Conservation (phyloP, 2,329 filamentous ascomycete genomes). For the Ceratocystis alfenasii region DNA sequence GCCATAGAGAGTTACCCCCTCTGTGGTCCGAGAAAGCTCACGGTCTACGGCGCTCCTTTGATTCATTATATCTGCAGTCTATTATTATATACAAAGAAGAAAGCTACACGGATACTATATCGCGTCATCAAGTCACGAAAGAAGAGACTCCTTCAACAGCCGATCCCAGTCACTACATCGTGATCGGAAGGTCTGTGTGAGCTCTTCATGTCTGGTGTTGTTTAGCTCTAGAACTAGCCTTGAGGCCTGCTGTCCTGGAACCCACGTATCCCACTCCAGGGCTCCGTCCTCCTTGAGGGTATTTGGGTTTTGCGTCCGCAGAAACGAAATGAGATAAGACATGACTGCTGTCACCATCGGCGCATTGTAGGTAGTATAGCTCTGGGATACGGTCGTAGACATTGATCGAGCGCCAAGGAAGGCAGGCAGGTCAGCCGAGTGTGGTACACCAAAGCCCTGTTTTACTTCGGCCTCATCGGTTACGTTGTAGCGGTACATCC, state of each 20-base stretch:
- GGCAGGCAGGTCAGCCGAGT: constrained; percentile 38
- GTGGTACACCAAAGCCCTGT: constrained; percentile 37
- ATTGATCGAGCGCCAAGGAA: constrained; percentile 36
- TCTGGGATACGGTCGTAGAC: constrained; percentile 26
- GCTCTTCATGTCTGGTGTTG: constrained; percentile 32
- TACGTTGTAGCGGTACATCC: constrained; percentile 42
- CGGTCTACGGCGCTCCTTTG: not conserved
- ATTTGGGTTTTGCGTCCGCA: constrained; percentile 37
- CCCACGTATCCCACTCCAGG: constrained; percentile 36
- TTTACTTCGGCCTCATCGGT: constrained; percentile 30
- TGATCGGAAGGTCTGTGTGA: constrained; percentile 21
- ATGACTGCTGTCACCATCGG: constrained; percentile 37
- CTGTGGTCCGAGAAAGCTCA: too few species aligned
- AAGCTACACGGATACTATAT: not conserved
- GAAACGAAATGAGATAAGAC: constrained; percentile 41
- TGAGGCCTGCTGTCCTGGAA: constrained; percentile 23
- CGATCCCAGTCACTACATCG: constrained; percentile 6
- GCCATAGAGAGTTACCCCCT: too few species aligned
- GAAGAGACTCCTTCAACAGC: not conserved
- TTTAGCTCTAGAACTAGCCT: constrained; percentile 32
- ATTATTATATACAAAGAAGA: constrained; percentile 3
- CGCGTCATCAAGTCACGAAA: constrained; percentile 2
- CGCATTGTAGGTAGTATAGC: constrained; percentile 37
- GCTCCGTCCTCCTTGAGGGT: constrained; percentile 27
- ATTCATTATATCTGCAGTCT: not conserved